These are phyloP conservation scores for Aspergillus spinulosporus DNA, from an alignment of 2,329 filamentous ascomycete species.

Conservation along the genomic window DNA sequence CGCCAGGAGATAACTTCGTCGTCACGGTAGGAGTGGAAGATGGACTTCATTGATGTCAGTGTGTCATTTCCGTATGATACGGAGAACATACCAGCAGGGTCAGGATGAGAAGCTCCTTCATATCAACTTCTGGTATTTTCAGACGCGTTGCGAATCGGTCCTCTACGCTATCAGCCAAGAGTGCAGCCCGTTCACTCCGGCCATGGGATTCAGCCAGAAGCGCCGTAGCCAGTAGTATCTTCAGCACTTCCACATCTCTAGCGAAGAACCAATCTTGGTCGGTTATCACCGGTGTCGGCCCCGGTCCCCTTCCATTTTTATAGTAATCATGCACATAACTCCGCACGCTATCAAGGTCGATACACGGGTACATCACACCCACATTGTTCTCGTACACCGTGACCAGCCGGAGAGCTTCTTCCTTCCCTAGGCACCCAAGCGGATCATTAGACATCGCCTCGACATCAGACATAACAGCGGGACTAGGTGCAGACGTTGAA, in stretches of 20 bases:
- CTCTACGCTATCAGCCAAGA: constrained; percentile 37
- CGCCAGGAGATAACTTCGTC: constrained; percentile 54
- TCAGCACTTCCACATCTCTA: constrained; percentile 66
- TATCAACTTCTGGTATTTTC: constrained; percentile 40
- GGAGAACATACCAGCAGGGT: constrained; percentile 28
- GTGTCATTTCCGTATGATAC: no score
- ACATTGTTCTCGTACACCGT: constrained; percentile 82
- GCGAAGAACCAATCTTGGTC: constrained; percentile 41
- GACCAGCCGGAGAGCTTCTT: constrained; percentile 76
- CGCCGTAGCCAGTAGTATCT: constrained; percentile 75
- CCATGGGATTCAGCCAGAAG: constrained; percentile 74
- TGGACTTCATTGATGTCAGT: no score
- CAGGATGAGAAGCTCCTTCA: constrained; percentile 40
- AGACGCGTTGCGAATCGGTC: constrained; percentile 35
- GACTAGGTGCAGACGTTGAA: constrained; percentile 24
- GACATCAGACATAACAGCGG: constrained; percentile 26
- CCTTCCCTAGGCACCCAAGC: constrained; percentile 69
- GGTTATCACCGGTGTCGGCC: constrained; percentile 6
- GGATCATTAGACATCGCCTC: constrained; percentile 60
- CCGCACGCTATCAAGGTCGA: constrained; percentile 70
- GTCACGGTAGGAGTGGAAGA: constrained; percentile 47
- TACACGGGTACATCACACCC: constrained; percentile 83
- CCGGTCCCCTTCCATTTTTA: constrained; percentile 10
- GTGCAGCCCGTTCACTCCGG: constrained; percentile 59
- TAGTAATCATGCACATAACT: constrained; percentile 37